Conservation (phyloP, 2,329 filamentous ascomycete genomes). For the Neonectria coccinea region DNA sequence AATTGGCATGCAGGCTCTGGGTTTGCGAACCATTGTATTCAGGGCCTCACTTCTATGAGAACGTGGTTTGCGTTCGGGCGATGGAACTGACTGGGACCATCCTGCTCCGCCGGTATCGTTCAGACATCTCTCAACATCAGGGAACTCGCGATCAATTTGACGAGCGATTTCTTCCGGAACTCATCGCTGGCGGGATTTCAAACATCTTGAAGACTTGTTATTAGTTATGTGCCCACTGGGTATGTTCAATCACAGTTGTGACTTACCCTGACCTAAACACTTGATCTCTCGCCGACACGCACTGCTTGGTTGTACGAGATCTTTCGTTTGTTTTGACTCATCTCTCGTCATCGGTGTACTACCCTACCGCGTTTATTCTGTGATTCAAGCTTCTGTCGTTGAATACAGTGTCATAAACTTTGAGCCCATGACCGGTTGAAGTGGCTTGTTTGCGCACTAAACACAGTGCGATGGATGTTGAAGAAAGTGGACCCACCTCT, state of each 20-base stretch:
- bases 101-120: slow-evolving; percentile 8
- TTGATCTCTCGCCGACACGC: slow-evolving; percentile 5
- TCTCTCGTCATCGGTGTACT: not conserved
- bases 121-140: not conserved
- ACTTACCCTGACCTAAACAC: slow-evolving; percentile 4
- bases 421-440: too few species aligned
- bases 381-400: too few species aligned
- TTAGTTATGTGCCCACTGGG: not conserved
- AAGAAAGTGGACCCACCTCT: too few species aligned
- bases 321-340: not conserved
- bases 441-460: too few species aligned
- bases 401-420: too few species aligned
- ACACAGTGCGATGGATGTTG: too few species aligned
- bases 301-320: slow-evolving; percentile 7
- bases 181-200: not conserved
- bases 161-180: slow-evolving; percentile 1
- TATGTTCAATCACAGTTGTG: not conserved
- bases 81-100: slow-evolving; percentile 17
- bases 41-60: not conserved
- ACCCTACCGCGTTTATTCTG: too few species aligned
- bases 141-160: slow-evolving; percentile 8
- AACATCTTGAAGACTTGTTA: not conserved
- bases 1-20: not conserved
- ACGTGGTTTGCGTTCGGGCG: slow-evolving; percentile 11
- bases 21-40: not conserved